A percentile compares a stretch with the other conserved stretches of the same genome.
Evolutionary conservation across 805 yeast species (phyloP).

Genomic region (Saturnispora bothae): DNA sequence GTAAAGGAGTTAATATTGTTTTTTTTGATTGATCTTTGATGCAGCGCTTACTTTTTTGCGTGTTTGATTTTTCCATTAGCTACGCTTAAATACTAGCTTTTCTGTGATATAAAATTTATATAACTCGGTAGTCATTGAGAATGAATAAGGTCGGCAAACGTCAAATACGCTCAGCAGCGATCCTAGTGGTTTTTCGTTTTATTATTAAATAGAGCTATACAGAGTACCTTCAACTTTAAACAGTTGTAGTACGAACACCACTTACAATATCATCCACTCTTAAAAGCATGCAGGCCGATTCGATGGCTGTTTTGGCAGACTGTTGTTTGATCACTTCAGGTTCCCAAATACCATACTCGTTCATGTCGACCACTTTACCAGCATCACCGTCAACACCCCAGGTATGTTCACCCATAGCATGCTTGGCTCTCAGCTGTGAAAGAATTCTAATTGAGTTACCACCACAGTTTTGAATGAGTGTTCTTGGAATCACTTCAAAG

Average conservation of each 20-base stretch:
- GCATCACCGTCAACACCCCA: conserved; percentile 92
- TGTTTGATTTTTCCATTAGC: no score
- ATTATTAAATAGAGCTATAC: no score
- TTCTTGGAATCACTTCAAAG: conserved; percentile 95
- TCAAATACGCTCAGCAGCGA: no score
- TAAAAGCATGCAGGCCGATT: conserved; percentile 86
- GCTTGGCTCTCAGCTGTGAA: conserved; percentile 90
- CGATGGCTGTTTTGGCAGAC: conserved; percentile 94
- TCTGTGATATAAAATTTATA: no score
- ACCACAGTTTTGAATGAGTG: conserved; percentile 95
- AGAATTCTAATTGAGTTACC: conserved; percentile 87
- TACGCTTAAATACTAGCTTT: no score
- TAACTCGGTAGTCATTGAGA: no score
- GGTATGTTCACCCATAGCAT: conserved; percentile 78
- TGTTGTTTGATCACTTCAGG: conserved; percentile 98
- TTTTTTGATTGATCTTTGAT: no score
- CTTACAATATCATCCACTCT: conserved; percentile 97
- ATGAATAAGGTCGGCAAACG: no score
- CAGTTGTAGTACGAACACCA: conserved; percentile 55
- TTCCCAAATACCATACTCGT: conserved; percentile 95
- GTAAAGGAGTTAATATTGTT: no score
- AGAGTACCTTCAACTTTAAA: background rate
- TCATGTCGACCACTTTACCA: conserved; percentile 94
- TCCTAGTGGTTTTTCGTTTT: no score
- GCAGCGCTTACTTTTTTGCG: no score